Percentiles rank a stretch among this genome's conserved stretches.
Conservation (phyloP, 495 filamentous ascomycete species). For the Mytilinidion resinicola region DNA sequence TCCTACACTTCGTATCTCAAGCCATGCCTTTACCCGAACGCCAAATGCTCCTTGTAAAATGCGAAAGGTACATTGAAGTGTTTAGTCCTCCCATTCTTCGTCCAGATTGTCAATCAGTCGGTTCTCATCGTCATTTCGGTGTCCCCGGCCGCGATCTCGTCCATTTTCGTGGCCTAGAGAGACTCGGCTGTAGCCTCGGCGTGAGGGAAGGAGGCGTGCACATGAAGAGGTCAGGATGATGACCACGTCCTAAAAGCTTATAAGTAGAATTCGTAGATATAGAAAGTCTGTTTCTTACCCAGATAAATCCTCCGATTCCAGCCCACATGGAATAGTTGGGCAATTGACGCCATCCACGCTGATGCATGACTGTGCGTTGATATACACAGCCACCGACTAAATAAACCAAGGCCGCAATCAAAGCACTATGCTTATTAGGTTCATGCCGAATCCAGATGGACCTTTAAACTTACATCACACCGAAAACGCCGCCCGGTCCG, state of each 20-base stretch:
- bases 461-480: conserved; percentile 67
- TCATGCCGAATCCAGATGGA: neutral
- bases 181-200: conserved; percentile 58
- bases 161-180: conserved; percentile 28
- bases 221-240: conserved; percentile 74
- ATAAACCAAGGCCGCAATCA: conserved; percentile 81
- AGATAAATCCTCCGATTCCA: conserved; percentile 74
- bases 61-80: too few relatives aligned
- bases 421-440: conserved; percentile 33
- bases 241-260: conserved; percentile 61
- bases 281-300: conserved; percentile 51
- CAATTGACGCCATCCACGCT: conserved; percentile 89
- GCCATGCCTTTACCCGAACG: too few relatives aligned
- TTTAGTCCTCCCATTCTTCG: conserved; percentile 63
- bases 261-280: conserved; percentile 14
- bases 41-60: too few relatives aligned
- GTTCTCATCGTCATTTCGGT: conserved; percentile 70
- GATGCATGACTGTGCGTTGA: conserved; percentile 89
- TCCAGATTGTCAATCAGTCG: conserved; percentile 91
- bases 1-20: too few relatives aligned
- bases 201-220: conserved; percentile 54
- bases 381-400: conserved; percentile 89
- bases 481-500: conserved; percentile 83
- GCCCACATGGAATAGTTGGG: conserved; percentile 94
- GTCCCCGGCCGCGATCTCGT: conserved; percentile 29